Conservation (phyloP, 108 stramenopile species). For the Pseudonitzschia multiseries region DNA sequence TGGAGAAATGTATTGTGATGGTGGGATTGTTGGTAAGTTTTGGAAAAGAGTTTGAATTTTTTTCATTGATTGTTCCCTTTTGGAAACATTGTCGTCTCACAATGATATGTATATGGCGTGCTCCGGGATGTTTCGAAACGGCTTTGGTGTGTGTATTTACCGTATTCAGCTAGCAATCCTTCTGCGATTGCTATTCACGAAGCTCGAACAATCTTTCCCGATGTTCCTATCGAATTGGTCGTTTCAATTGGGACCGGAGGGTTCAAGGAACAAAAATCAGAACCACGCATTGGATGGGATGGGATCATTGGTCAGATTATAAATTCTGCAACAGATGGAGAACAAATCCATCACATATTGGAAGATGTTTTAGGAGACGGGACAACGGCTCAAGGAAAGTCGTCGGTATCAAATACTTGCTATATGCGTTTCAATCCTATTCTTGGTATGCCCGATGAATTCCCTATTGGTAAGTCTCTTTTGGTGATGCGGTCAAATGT, state of each 20-base stretch:
- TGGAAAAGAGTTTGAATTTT: background rate
- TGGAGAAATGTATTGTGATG: slow-evolving; percentile 85
- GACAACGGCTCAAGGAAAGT: slow-evolving; percentile 30
- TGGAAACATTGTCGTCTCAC: background rate
- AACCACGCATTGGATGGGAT: slow-evolving; percentile 85
- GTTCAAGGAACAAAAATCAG: slow-evolving; percentile 73
- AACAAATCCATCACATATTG: slow-evolving; percentile 69
- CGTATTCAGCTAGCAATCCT: slow-evolving; percentile 86
- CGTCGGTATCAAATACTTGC: slow-evolving; percentile 54
- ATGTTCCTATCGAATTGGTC: slow-evolving; percentile 80
- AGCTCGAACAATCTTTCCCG: slow-evolving; percentile 78
- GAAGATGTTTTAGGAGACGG: slow-evolving; percentile 79
- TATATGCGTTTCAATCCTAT: slow-evolving; percentile 83
- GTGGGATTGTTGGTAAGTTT: slow-evolving; percentile 63
- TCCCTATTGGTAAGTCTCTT: slow-evolving; percentile 23
- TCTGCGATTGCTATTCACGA: slow-evolving; percentile 86
- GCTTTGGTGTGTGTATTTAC: background rate
- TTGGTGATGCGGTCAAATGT: slow-evolving; percentile 6
- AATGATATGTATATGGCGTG: background rate
- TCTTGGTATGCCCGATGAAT: slow-evolving; percentile 60
- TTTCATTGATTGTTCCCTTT: no score
- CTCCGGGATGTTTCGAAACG: background rate
- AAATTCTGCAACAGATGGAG: slow-evolving; percentile 78
- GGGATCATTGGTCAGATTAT: slow-evolving; percentile 88
- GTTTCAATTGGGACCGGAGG: slow-evolving; percentile 78